Evolutionary conservation across 768 basidiomycete genomes (phyloP).

Genomic region (Tylopilus sp.): DNA sequence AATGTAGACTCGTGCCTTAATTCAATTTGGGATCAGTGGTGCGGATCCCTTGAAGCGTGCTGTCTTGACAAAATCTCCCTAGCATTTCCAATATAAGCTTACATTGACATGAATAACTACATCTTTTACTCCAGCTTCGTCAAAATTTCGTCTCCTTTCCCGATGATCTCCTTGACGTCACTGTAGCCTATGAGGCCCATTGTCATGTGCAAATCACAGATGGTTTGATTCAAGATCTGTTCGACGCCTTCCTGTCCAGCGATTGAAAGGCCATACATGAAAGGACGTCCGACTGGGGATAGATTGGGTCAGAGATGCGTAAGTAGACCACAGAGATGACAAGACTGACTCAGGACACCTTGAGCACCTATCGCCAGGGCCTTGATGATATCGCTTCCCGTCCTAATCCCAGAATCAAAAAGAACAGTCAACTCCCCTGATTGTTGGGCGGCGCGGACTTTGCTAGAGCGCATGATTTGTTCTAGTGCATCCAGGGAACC

Average conservation of each 20-base stretch:
- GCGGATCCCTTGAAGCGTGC: no score
- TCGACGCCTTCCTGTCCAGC: slow-evolving; percentile 74
- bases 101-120: no score
- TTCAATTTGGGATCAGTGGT: no score
- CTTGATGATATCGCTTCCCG: slow-evolving; percentile 79
- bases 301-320: neutral
- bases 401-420: slow-evolving; percentile 72
- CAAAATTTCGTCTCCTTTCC: slow-evolving; percentile 40
- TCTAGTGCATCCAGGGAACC: slow-evolving; percentile 72
- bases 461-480: slow-evolving; percentile 59
- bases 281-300: slow-evolving; percentile 63
- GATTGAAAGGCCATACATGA: slow-evolving; percentile 67
- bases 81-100: no score
- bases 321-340: neutral
- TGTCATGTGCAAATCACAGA: slow-evolving; percentile 66
- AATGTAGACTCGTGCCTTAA: no score
- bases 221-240: slow-evolving; percentile 62
- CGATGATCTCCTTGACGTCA: slow-evolving; percentile 58
- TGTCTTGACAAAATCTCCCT: no score
- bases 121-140: slow-evolving; percentile 12
- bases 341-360: slow-evolving; percentile 64
- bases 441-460: slow-evolving; percentile 54
- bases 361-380: slow-evolving; percentile 86
- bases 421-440: slow-evolving; percentile 66
- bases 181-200: slow-evolving; percentile 61